Percentiles rank a stretch among this genome's conserved stretches.
phyloP scores from a whole-genome alignment of 768 basidiomycete genomes.

The Kwoniella europaea region DNA sequence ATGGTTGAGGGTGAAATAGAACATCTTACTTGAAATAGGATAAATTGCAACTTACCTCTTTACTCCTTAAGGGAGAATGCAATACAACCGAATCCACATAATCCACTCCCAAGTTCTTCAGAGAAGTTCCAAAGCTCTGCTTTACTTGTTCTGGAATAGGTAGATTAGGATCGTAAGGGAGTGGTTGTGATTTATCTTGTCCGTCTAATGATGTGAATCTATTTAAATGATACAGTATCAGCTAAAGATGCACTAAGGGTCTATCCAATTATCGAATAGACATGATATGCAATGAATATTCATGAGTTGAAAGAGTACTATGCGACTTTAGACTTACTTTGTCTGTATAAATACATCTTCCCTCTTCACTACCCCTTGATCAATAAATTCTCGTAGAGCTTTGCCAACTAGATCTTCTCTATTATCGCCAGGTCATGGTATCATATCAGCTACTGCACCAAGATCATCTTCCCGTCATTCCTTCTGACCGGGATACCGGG shows the following conservation, averaged over 20 bases:
- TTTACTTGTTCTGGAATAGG: conserved; percentile 67
- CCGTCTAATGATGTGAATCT: conserved; percentile 77
- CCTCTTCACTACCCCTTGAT: conserved; percentile 66
- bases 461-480: too few relatives aligned
- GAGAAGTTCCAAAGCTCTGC: conserved; percentile 68
- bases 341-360: conserved; percentile 79
- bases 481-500: too few relatives aligned
- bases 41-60: conserved; percentile 51
- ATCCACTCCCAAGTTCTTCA: conserved; percentile 70
- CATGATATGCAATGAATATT: not conserved
- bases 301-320: not conserved
- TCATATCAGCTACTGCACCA: not conserved
- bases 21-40: not conserved
- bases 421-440: not conserved
- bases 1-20: too few relatives aligned
- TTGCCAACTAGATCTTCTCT: conserved; percentile 82
- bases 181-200: conserved; percentile 71
- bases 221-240: not conserved
- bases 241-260: not conserved
- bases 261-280: not conserved
- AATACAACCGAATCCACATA: conserved; percentile 80
- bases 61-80: conserved; percentile 72
- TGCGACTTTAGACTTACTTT: conserved; percentile 63
- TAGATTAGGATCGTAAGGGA: conserved; percentile 72
- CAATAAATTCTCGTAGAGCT: conserved; percentile 66